Conservation (phyloP, 371 early-diverging fungal species). For the Mucor saturninus region DNA sequence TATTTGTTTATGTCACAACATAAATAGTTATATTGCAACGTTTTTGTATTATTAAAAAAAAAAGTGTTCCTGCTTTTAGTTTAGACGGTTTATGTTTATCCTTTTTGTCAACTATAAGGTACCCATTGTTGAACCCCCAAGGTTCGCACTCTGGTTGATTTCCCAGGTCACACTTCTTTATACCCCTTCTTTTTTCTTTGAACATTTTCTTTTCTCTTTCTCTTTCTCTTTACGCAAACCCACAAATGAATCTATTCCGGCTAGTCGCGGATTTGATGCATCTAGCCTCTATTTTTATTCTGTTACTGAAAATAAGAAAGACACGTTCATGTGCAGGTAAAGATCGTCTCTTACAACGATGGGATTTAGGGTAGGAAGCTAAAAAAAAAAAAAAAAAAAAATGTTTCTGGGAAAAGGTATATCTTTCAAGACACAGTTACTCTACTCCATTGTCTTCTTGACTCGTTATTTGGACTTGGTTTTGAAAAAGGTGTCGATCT, state of each 20-base stretch:
- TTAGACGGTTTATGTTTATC: neutral
- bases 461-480: constrained; percentile 98
- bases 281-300: constrained; percentile 91
- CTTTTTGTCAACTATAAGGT: neutral
- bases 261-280: constrained; percentile 94
- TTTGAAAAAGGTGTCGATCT: constrained; percentile 74
- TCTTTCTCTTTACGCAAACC: neutral
- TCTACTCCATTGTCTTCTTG: constrained; percentile 94
- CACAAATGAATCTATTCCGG: constrained; percentile 88
- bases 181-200: neutral
- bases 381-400: neutral
- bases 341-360: no score
- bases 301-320: constrained; percentile 86
- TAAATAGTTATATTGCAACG: neutral
- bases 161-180: neutral
- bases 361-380: no score
- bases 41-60: neutral
- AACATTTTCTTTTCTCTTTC: neutral
- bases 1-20: neutral
- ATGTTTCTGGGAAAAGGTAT: constrained; percentile 71
- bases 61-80: neutral
- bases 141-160: no score
- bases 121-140: no score
- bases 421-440: constrained; percentile 95
- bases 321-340: constrained; percentile 42